Evolutionary conservation across 2,329 filamentous ascomycete species (phyloP), one percentile per base, ranked within the genome.

Genomic region (Phialophora expanda): DNA sequence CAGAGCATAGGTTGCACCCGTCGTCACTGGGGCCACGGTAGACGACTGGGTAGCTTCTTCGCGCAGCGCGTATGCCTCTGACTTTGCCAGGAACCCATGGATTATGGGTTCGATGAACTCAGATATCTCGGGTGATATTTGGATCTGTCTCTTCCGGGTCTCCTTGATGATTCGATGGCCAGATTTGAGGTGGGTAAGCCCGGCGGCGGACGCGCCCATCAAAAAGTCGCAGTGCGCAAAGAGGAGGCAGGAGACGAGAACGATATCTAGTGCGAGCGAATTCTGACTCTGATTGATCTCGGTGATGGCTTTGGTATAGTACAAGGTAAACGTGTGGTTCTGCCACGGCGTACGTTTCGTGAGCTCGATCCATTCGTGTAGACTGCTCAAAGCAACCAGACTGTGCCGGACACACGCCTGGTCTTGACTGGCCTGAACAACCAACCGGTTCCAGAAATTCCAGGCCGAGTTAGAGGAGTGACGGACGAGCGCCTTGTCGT

Each of bases 211-310:
- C 17, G 63, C 63, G 12, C 63, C 66, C 63, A 68, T 66, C 22
- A 68, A 46, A 22, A 66, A 68, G 12, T 68, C 66, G 53, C 66
- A 68, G 48, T 66, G 66, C 14, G 66, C 66, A 44, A 68, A 68
- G 8, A 68, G 63, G 17, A 68, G 34, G 53, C 66, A 68, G 32
- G 56, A 62, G 17, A 68, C 61, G 26, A 68, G 63, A 26, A 68
- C 53, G 44, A 68, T 66, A 24, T 68, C 66, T 60, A 68, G 28
- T 11, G 66, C 60, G 32, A 68, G 56, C 11, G 41, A 50, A 28
- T 46, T 38, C 28, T 68, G 66, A 34, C 61, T 61, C 17, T 63
- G 56, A 44, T 68, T 68, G 46, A 68, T 68, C 46, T 66, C 60
- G 14, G 63, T 57, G 56, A 68, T 68, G 20, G 62, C 66, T 44